Evolutionary conservation across 495 filamentous ascomycete species (phyloP), one percentile per base, ranked within the genome.

Genomic region (Physcia stellaris): DNA sequence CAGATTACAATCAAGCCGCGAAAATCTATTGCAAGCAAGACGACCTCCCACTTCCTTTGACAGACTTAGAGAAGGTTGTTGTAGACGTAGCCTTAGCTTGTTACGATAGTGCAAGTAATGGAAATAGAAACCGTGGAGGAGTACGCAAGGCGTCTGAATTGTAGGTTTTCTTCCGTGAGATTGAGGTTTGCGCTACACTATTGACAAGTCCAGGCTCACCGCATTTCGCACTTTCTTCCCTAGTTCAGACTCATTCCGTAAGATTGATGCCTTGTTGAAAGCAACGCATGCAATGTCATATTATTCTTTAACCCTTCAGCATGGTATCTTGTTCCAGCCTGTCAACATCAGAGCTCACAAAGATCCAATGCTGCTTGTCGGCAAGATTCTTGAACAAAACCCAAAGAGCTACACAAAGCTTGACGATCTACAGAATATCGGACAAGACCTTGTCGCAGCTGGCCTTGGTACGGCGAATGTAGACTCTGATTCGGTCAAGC

Each of bases 21-120:
- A 70, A 74, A n/a, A 68, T 82, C 15, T 93, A 92, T 45, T 68
- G 69, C 19, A 47, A 59, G 0, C 55, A 63, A 5, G 63, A 64
- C 1, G 53, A 57, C 17, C 45, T 43, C 24, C 70, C 75, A 2
- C 55, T 92, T 1, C 56, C 58, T 2, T 43, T 52, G 6, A 47
- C 64, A 2, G 53, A 67, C 7, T 63, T 88, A 16, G 73, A 81
- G 56, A 63, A 71, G 10, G 74, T 81, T 2, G 65, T 90, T 15
- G 60, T 83, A 23, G 65, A 71, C 11, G 64, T 73, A 15, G 79
- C 79, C 1, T 77, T 85, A 63, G 63, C 73, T 11, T 73, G 73
- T 3, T 95, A 88, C 52, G 85, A 94, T 49, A 88, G 86, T 49
- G 85, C 87, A 23, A 87, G 80, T 36, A 95, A 94, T 56, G 83